These are phyloP conservation scores for Lentinula boryana DNA, from an alignment of 768 basidiomycete species.

Conservation along the genomic window DNA sequence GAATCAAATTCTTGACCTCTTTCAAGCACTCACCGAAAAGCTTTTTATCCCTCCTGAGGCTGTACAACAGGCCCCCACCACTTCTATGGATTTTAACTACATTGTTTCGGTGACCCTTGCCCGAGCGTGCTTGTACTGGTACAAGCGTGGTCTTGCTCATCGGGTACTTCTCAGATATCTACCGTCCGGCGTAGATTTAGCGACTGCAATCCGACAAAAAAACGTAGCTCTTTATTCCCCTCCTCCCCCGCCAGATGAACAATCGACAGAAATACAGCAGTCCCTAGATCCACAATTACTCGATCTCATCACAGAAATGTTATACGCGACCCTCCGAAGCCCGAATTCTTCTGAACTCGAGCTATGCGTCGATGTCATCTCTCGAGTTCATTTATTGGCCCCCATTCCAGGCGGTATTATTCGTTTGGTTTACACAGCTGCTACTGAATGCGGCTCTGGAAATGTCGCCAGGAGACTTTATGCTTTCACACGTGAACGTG, in stretches of 20 bases:
- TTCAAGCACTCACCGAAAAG: conserved; percentile 40
- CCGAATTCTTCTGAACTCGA: conserved; percentile 30
- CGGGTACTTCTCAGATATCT: conserved; percentile 28
- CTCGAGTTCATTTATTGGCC: conserved; percentile 25
- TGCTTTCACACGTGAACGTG: conserved; percentile 30
- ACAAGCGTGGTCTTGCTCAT: conserved; percentile 40
- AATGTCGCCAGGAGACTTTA: conserved; percentile 42
- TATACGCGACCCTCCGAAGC: conserved; percentile 34
- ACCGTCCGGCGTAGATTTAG: neutral
- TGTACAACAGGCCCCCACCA: conserved; percentile 29
- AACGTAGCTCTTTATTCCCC: neutral
- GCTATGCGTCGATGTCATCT: conserved; percentile 36
- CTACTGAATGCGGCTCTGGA: conserved; percentile 21
- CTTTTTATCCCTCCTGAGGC: conserved; percentile 42
- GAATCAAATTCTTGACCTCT: conserved; percentile 35
- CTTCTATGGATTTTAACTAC: conserved; percentile 33
- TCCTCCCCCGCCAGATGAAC: neutral
- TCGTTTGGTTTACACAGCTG: conserved; percentile 39
- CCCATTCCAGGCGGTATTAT: conserved; percentile 38
- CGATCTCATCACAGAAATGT: conserved; percentile 34
- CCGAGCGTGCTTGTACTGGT: conserved; percentile 48
- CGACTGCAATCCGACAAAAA: neutral
- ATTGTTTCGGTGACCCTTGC: conserved; percentile 46
- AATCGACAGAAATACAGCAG: neutral
- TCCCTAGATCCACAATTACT: conserved; percentile 18